These are phyloP conservation scores for Talaromyces liani DNA, from an alignment of 495 filamentous ascomycete genomes.

Conservation along the genomic window DNA sequence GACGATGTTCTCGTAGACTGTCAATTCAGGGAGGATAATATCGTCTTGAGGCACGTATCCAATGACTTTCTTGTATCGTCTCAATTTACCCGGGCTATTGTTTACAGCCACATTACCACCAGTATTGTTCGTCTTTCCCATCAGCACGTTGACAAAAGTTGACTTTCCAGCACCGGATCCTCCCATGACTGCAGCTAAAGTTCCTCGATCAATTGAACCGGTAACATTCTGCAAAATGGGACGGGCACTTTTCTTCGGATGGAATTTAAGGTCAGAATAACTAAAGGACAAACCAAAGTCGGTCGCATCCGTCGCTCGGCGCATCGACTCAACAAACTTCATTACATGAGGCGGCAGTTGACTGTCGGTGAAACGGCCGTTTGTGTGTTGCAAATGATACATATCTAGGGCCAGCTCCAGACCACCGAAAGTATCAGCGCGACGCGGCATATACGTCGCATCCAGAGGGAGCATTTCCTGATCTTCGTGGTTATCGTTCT, in stretches of 20 bases:
- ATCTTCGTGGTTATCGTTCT: conserved; percentile 11
- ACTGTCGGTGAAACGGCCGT: conserved; percentile 15
- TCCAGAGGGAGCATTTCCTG: conserved; percentile 19
- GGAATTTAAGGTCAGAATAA: neutral
- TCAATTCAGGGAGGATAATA: conserved; percentile 40
- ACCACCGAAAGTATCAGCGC: conserved; percentile 20
- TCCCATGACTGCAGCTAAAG: conserved; percentile 43
- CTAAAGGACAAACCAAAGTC: conserved; percentile 39
- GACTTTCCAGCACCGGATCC: conserved; percentile 43
- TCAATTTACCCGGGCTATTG: neutral
- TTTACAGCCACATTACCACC: neutral
- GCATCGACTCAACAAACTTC: conserved; percentile 43
- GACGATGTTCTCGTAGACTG: conserved; percentile 45
- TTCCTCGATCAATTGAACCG: conserved; percentile 41
- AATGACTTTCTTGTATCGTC: conserved; percentile 22
- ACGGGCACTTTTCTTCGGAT: neutral
- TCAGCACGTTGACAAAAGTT: conserved; percentile 40
- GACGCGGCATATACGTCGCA: conserved; percentile 19
- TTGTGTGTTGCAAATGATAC: conserved; percentile 8
- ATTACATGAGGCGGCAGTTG: conserved; percentile 27
- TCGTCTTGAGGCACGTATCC: conserved; percentile 51
- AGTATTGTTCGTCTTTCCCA: conserved; percentile 39
- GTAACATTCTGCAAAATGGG: conserved; percentile 34
- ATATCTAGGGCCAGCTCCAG: conserved; percentile 29
- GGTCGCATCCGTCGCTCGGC: conserved; percentile 36